Percentiles rank a stretch among this genome's conserved stretches.
Evolutionary conservation across 306 rosid species (phyloP).

Genomic region (Castanopsis chinensis): DNA sequence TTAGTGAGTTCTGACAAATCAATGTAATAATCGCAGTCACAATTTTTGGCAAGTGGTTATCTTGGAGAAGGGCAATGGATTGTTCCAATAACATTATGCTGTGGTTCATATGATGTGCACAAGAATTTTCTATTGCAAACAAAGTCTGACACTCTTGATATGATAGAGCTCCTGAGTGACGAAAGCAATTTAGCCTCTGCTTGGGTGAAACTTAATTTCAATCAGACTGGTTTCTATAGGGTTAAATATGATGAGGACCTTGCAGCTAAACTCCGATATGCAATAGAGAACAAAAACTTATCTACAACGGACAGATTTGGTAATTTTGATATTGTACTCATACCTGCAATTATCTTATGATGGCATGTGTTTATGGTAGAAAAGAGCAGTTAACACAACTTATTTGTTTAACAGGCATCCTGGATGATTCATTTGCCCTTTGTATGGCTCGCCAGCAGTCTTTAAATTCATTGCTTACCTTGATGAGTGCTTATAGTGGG

Average conservation of each 20-base stretch:
- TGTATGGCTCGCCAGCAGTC: constrained; percentile 74
- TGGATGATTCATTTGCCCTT: constrained; percentile 88
- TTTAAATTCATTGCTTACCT: constrained; percentile 64
- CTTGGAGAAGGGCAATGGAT: constrained; percentile 81
- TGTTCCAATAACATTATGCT: constrained; percentile 71
- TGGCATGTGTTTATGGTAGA: neutral
- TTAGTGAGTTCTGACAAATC: neutral
- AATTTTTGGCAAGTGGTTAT: constrained; percentile 75
- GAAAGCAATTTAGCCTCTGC: constrained; percentile 18
- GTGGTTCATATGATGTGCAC: constrained; percentile 63
- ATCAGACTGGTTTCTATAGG: constrained; percentile 91
- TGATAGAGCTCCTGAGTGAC: constrained; percentile 43
- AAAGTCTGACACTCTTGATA: constrained; percentile 52
- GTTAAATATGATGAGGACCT: constrained; percentile 83
- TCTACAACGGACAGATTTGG: constrained; percentile 86
- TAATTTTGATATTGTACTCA: constrained; percentile 28
- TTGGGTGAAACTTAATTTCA: constrained; percentile 88
- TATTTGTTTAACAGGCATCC: constrained; percentile 58
- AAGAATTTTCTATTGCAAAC: constrained; percentile 68
- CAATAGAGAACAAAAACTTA: constrained; percentile 64
- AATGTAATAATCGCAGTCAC: constrained; percentile 49
- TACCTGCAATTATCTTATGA: neutral
- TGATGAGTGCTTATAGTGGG: constrained; percentile 76
- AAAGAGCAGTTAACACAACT: constrained; percentile 15
- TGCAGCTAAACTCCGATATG: constrained; percentile 65